Conservation (phyloP, 805 yeast genomes). For the Saccharomyces eubayanus region DNA sequence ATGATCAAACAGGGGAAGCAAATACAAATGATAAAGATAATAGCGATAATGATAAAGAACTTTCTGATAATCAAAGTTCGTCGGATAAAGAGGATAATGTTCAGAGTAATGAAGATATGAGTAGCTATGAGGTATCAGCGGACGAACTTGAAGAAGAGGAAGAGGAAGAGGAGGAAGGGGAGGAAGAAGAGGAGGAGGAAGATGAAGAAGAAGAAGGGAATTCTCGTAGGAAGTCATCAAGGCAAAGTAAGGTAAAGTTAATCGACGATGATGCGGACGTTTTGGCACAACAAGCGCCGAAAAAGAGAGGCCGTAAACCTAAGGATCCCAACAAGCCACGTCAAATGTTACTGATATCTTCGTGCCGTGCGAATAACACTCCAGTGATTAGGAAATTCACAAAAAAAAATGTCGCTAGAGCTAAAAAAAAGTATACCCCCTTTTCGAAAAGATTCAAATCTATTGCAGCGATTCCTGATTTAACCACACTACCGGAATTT, state of each 20-base stretch:
- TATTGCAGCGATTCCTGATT: conserved; percentile 25
- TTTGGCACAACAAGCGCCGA: background rate
- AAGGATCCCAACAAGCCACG: background rate
- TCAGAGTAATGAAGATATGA: conserved; percentile 3
- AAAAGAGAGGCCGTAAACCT: background rate
- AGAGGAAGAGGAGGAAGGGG: conserved; percentile 4
- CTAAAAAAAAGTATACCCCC: conserved; percentile 26
- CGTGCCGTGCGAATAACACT: background rate
- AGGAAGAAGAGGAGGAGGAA: conserved; percentile 11
- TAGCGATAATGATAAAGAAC: background rate
- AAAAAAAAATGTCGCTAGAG: conserved; percentile 26
- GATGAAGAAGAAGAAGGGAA: background rate
- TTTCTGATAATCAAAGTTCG: background rate
- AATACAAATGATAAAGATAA: conserved; percentile 4
- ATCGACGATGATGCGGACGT: background rate
- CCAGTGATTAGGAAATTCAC: conserved; percentile 25
- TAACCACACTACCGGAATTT: conserved; percentile 23
- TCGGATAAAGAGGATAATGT: conserved; percentile 4
- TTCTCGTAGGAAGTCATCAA: conserved; percentile 3
- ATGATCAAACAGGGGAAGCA: conserved; percentile 2
- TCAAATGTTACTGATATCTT: background rate
- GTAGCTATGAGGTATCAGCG: background rate
- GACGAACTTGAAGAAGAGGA: background rate
- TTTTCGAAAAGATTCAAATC: conserved; percentile 21
- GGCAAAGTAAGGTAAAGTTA: conserved; percentile 1